Percentiles rank a stretch among this genome's conserved stretches.
These are phyloP conservation scores for Pyropia yezoensis DNA, from an alignment of 23 red algal genomes.

Conservation along the genomic window DNA sequence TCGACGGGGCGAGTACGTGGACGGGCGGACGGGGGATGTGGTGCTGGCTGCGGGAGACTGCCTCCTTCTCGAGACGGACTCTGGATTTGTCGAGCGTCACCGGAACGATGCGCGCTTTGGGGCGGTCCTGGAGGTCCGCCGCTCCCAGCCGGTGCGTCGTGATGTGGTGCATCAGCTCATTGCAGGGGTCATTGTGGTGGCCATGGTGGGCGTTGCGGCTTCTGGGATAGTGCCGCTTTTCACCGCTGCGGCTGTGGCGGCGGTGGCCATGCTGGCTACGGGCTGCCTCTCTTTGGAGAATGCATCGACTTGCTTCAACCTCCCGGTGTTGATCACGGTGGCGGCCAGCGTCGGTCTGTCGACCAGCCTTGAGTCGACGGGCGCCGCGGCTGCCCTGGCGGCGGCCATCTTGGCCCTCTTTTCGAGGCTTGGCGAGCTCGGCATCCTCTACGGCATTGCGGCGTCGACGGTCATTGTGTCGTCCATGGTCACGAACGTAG, in stretches of 20 bases:
- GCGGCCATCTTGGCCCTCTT: conserved; percentile 16
- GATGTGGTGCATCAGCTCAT: conserved; percentile 42
- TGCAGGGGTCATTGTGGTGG: conserved; percentile 21
- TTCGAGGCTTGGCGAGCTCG: conserved; percentile 9
- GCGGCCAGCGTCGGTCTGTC: conserved; percentile 35
- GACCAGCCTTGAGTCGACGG: conserved; percentile 25
- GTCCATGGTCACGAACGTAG: conserved; percentile 51
- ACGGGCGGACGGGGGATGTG: conserved; percentile 46
- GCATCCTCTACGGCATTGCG: conserved; percentile 49
- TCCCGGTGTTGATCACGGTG: conserved; percentile 46
- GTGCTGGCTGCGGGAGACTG: conserved; percentile 32
- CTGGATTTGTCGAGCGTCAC: conserved; percentile 34
- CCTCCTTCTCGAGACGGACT: conserved; percentile 44
- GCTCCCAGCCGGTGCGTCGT: conserved; percentile 31
- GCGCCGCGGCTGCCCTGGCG: conserved; percentile 43
- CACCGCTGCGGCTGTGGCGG: conserved; percentile 14
- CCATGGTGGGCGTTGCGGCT: conserved; percentile 27
- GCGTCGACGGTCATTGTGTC: conserved; percentile 23
- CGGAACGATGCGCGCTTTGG: conserved; percentile 51
- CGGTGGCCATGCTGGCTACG: conserved; percentile 40
- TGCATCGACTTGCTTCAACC: conserved; percentile 28
- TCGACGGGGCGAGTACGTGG: conserved; percentile 35
- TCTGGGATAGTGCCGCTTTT: conserved; percentile 16
- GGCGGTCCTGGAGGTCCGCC: conserved; percentile 31
- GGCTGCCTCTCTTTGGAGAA: conserved; percentile 35